These are phyloP conservation scores for Xylaria arbuscula DNA, from an alignment of 2,329 filamentous ascomycete species.

Conservation along the genomic window DNA sequence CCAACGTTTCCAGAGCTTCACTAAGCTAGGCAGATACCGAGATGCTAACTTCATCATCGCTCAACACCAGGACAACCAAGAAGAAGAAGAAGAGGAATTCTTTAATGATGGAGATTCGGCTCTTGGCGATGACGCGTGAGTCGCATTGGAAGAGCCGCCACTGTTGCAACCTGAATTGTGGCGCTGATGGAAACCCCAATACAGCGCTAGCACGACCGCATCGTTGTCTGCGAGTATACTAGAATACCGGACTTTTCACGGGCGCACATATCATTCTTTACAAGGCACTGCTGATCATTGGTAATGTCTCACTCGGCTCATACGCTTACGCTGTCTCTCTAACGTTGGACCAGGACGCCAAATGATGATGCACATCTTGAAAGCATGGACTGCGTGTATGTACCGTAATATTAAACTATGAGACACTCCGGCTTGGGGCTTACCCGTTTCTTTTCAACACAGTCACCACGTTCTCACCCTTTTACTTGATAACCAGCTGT, in stretches of 20 bases:
- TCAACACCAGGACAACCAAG: slow-evolving; percentile 38
- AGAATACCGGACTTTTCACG: slow-evolving; percentile 48
- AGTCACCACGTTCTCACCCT: slow-evolving; percentile 48
- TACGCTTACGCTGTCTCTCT: slow-evolving; percentile 9
- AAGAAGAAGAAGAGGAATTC: slow-evolving; percentile 34
- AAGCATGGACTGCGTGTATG: slow-evolving; percentile 39
- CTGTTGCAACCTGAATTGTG: neutral
- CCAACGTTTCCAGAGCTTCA: neutral
- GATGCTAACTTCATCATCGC: slow-evolving; percentile 24
- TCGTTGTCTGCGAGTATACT: slow-evolving; percentile 48
- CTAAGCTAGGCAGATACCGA: neutral
- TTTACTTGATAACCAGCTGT: slow-evolving; percentile 48
- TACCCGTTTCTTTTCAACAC: slow-evolving; percentile 5
- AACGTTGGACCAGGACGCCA: slow-evolving; percentile 33
- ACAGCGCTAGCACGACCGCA: slow-evolving; percentile 44
- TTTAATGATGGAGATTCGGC: slow-evolving; percentile 44
- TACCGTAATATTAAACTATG: neutral
- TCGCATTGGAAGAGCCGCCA: slow-evolving; percentile 20
- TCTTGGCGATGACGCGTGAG: slow-evolving; percentile 46
- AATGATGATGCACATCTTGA: slow-evolving; percentile 40
- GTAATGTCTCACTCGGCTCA: slow-evolving; percentile 36
- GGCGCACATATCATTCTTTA: slow-evolving; percentile 46
- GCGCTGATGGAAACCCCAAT: slow-evolving; percentile 12
- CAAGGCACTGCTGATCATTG: slow-evolving; percentile 48
- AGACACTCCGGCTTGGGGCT: slow-evolving; percentile 4